Conservation (phyloP, 129 eudicot genomes). For the Centrapalus pauciflorus region DNA sequence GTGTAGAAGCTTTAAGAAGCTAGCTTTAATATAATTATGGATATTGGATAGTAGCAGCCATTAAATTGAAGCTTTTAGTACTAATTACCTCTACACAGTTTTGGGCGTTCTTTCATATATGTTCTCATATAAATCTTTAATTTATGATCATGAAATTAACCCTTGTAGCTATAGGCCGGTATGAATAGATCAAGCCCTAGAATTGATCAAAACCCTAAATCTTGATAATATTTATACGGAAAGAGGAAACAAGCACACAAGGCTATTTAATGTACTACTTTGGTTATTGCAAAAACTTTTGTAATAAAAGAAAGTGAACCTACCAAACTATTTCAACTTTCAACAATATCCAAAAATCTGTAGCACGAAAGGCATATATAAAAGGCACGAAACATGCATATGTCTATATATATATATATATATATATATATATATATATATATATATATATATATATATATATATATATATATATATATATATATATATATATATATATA, state of each 20-base stretch:
- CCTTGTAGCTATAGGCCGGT: not conserved
- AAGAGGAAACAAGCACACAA: not conserved
- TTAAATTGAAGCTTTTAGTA: not conserved
- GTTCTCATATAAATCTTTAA: slow-evolving; percentile 3
- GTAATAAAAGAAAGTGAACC: slow-evolving; percentile 4
- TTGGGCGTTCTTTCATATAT: slow-evolving; percentile 9
- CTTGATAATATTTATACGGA: not conserved
- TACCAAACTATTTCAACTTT: no score
- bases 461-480: no score
- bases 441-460: no score
- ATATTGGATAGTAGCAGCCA: no score
- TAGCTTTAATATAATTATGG: not conserved
- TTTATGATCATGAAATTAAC: not conserved
- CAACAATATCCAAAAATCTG: not conserved
- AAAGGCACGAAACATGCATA: slow-evolving; percentile 9
- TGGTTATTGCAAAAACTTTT: not conserved
- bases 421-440: no score
- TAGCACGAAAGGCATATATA: slow-evolving; percentile 12
- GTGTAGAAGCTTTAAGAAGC: slow-evolving; percentile 3
- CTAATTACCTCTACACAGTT: not conserved
- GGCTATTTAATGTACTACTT: not conserved
- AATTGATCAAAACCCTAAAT: slow-evolving; percentile 17
- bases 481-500: no score
- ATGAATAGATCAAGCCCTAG: not conserved
- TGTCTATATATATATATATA: no score